These are phyloP conservation scores for Fusarium poae DNA, from an alignment of 2,329 filamentous ascomycete genomes.

Conservation along the genomic window DNA sequence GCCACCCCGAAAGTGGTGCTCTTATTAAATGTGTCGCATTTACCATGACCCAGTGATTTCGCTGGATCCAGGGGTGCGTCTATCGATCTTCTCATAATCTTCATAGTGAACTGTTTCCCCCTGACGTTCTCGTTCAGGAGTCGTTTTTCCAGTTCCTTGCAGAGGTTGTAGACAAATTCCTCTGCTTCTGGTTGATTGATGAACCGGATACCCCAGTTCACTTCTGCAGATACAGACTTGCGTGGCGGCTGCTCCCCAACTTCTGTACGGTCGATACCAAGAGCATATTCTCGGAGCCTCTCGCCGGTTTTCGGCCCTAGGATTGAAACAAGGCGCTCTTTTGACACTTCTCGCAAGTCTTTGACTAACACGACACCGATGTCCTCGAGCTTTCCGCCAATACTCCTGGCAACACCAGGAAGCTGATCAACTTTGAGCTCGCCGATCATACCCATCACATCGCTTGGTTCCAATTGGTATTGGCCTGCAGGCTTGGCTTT, in stretches of 20 bases:
- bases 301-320: slow-evolving; percentile 94
- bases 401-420: slow-evolving; percentile 92
- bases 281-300: slow-evolving; percentile 89
- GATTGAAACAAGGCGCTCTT: slow-evolving; percentile 77
- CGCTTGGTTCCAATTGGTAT: slow-evolving; percentile 85
- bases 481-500: slow-evolving; percentile 96
- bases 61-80: slow-evolving; percentile 91
- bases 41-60: slow-evolving; percentile 94
- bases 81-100: slow-evolving; percentile 88
- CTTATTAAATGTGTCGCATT: slow-evolving; percentile 95
- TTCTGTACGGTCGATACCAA: slow-evolving; percentile 87
- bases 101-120: slow-evolving; percentile 90
- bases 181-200: slow-evolving; percentile 92
- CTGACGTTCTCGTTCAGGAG: slow-evolving; percentile 87
- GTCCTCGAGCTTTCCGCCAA: slow-evolving; percentile 88
- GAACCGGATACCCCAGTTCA: slow-evolving; percentile 98
- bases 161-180: slow-evolving; percentile 88
- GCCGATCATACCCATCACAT: slow-evolving; percentile 81
- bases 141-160: slow-evolving; percentile 84
- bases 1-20: slow-evolving; percentile 85
- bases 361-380: slow-evolving; percentile 85
- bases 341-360: slow-evolving; percentile 82
- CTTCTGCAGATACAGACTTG: slow-evolving; percentile 96
- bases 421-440: slow-evolving; percentile 83
- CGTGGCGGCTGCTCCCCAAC: slow-evolving; percentile 87